These are phyloP conservation scores for Stentor roeselii DNA, from an alignment of 73 alveolate genomes.

Conservation along the genomic window DNA sequence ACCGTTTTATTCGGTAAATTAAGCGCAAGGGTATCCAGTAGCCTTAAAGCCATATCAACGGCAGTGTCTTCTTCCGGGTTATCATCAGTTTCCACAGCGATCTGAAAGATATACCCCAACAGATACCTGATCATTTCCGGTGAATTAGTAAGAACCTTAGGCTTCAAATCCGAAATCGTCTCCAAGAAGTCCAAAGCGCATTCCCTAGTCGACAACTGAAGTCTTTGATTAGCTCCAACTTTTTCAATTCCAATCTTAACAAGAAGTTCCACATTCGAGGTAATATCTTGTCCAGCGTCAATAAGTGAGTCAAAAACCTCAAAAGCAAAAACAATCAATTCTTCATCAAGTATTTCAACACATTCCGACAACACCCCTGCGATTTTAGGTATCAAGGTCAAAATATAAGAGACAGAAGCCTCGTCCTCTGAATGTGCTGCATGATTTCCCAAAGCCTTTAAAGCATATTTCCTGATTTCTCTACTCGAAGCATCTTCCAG, in stretches of 20 bases:
- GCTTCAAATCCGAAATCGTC: not conserved
- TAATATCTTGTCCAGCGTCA: not conserved
- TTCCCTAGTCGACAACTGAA: constrained; percentile 24
- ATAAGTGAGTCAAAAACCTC: constrained; percentile 16
- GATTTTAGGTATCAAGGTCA: constrained; percentile 16
- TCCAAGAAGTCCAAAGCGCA: constrained; percentile 28
- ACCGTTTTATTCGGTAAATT: constrained; percentile 12
- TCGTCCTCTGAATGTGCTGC: not conserved
- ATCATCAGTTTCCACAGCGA: constrained; percentile 19
- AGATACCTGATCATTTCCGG: constrained; percentile 12
- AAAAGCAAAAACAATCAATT: constrained; percentile 20
- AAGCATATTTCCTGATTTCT: constrained; percentile 7
- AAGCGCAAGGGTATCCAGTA: constrained; percentile 19
- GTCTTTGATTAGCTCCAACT: constrained; percentile 22
- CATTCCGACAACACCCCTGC: not conserved
- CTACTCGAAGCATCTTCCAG: constrained; percentile 26
- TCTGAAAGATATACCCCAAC: not conserved
- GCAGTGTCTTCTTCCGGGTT: constrained; percentile 18
- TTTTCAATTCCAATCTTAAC: constrained; percentile 6
- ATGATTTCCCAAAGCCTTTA: constrained; percentile 15
- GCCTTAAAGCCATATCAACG: constrained; percentile 28
- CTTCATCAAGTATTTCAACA: constrained; percentile 7
- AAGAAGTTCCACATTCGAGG: not conserved
- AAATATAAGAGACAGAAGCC: not conserved
- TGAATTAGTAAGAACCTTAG: not conserved